Percentiles rank a stretch among this genome's conserved stretches.
Evolutionary conservation across 139 green algal species (phyloP).

Genomic region (Desmodesmus armatus): DNA sequence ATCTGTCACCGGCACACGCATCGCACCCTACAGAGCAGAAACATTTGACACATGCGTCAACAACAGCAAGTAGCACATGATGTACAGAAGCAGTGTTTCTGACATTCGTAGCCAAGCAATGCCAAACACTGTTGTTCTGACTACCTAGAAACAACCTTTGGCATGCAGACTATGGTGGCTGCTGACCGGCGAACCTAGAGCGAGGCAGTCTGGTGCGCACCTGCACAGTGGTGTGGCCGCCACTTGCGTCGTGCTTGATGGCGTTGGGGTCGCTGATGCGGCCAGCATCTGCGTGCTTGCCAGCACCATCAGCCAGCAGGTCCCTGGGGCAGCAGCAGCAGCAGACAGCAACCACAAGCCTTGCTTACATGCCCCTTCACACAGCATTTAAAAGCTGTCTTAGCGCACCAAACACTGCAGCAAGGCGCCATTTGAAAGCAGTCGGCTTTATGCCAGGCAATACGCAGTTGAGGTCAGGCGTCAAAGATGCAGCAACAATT

Average conservation of each 20-base stretch:
- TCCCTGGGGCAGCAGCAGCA: constrained; percentile 62
- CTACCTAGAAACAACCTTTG: neutral
- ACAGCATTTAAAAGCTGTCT: neutral
- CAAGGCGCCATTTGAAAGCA: too few relatives aligned
- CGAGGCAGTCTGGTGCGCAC: constrained; percentile 59
- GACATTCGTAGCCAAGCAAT: constrained; percentile 50
- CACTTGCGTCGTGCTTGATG: constrained; percentile 88
- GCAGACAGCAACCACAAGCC: neutral
- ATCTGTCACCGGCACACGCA: constrained; percentile 71
- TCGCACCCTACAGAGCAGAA: too few relatives aligned
- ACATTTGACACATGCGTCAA: too few relatives aligned
- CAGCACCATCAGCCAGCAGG: constrained; percentile 76
- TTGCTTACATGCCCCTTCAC: too few relatives aligned
- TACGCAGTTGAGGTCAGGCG: too few relatives aligned
- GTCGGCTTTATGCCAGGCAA: too few relatives aligned
- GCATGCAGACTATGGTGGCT: constrained; percentile 36
- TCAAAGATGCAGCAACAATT: too few relatives aligned
- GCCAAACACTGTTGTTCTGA: neutral
- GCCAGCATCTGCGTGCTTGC: constrained; percentile 41
- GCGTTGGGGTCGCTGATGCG: constrained; percentile 71
- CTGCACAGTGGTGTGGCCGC: constrained; percentile 80
- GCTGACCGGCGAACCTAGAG: too few relatives aligned
- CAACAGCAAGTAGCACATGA: too few relatives aligned
- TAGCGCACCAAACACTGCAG: too few relatives aligned
- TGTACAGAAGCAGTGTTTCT: constrained; percentile 13